Evolutionary conservation across 2,329 filamentous ascomycete species (phyloP), one percentile per base, ranked within the genome.

Genomic region (Cytospora piceicola): DNA sequence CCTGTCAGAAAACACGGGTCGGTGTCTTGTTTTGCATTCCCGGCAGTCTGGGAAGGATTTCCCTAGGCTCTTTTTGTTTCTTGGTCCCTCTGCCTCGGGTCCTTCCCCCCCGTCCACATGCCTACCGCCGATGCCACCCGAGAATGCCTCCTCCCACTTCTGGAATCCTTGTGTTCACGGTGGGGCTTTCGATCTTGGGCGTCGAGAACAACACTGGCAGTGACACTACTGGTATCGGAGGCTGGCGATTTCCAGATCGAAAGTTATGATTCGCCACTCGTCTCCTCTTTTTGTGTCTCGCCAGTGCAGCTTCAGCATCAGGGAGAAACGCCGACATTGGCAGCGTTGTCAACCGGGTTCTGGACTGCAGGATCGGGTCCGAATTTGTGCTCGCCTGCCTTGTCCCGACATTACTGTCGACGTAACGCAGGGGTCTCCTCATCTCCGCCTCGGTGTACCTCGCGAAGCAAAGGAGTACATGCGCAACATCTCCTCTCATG

Each of bases 1-100:
- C 15, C 11, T 17, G 22, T 54, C 60, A 62, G 4, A 34, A 34
- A 34, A 8, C 3, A 62, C 34, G n/a, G 32, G 17, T 30, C 27
- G 53, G 34, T 29, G 20, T 30, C 32, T 22, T 49, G 36, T 34
- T 29, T 61, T 36, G 54, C 46, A 54, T 58, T 67, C 66, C 66
- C 66, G 66, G 55, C 63, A 65, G 39, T 67, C 66, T 67, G 66
- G 66, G 62, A 59, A 67, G 66, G 66, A 65, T 67, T 65, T 63
- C 55, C 63, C 34, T 65, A 65, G 63, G 34, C 51, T 42, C 24
- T 20, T 22, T 56, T 39, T 64, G 30, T 57, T 54, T 42, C 51
- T 57, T 54, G 55, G 46, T 60, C 36, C 39, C 53, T 55, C 20
- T 63, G 57, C 34, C 61, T 57, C 53, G 61, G 61, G 61, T 63